Conservation (phyloP, 176 grass and related monocot species). For the Lolium rigidum region DNA sequence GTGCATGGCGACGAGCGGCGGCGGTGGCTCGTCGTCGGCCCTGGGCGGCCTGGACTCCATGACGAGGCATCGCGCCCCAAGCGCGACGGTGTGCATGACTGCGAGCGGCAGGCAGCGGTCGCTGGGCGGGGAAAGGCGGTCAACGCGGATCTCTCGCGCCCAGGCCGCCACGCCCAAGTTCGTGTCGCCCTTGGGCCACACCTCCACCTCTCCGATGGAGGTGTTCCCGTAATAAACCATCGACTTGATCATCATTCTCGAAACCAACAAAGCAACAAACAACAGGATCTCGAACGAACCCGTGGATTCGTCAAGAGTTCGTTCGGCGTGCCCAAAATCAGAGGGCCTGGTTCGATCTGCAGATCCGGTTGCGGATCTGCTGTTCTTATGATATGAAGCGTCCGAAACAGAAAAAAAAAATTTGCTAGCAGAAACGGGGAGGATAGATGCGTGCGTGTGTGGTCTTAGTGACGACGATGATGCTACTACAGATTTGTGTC, state of each 20-base stretch:
- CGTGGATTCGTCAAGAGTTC: slow-evolving; percentile 51
- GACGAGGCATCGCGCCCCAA: slow-evolving; percentile 75
- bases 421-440: background rate
- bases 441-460: slow-evolving; percentile 37
- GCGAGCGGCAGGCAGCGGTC: slow-evolving; percentile 93
- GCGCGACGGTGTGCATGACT: slow-evolving; percentile 78
- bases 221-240: slow-evolving; percentile 82
- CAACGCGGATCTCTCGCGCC: slow-evolving; percentile 85
- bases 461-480: slow-evolving; percentile 41
- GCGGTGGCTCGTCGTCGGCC: slow-evolving; percentile 58
- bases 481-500: slow-evolving; percentile 46
- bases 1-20: slow-evolving; percentile 79
- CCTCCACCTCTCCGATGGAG: slow-evolving; percentile 87
- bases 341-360: slow-evolving; percentile 47
- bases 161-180: slow-evolving; percentile 48
- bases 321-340: slow-evolving; percentile 46
- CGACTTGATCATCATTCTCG: slow-evolving; percentile 92
- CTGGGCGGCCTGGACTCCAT: slow-evolving; percentile 76
- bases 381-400: slow-evolving; percentile 59
- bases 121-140: slow-evolving; percentile 81
- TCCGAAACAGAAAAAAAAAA: slow-evolving; percentile 44
- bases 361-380: slow-evolving; percentile 49
- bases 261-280: slow-evolving; percentile 52
- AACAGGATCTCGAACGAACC: slow-evolving; percentile 39
- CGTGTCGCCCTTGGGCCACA: slow-evolving; percentile 78